Conservation (phyloP, 2,329 filamentous ascomycete species). For the Ilyonectria sp. region DNA sequence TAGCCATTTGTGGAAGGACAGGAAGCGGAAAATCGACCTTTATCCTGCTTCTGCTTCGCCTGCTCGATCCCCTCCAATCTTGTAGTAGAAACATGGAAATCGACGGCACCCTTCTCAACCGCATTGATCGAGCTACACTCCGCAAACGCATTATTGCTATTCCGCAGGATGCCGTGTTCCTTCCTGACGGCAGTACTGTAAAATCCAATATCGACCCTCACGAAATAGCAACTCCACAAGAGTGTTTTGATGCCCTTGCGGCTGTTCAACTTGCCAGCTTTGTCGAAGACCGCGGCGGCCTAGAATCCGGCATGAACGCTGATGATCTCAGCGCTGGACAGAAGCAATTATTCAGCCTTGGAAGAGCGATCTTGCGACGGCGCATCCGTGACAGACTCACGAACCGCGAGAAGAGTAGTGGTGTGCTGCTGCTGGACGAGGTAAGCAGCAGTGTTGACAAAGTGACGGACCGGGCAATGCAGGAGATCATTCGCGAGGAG, state of each 20-base stretch:
- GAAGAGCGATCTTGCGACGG: slow-evolving; percentile 67
- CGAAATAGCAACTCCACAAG: slow-evolving; percentile 46
- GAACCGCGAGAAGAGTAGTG: slow-evolving; percentile 38
- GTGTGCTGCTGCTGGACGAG: slow-evolving; percentile 59
- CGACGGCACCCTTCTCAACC: slow-evolving; percentile 56
- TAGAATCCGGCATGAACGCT: slow-evolving; percentile 58
- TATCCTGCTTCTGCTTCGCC: slow-evolving; percentile 57
- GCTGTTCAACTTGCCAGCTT: slow-evolving; percentile 53
- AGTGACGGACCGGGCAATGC: slow-evolving; percentile 59
- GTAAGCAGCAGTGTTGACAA: slow-evolving; percentile 60
- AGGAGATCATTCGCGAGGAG: slow-evolving; percentile 57
- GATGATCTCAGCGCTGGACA: slow-evolving; percentile 71
- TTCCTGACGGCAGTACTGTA: slow-evolving; percentile 60
- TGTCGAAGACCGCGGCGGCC: slow-evolving; percentile 53
- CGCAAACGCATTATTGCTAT: slow-evolving; percentile 66
- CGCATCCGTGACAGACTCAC: slow-evolving; percentile 38
- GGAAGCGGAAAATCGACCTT: slow-evolving; percentile 62
- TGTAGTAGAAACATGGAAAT: slow-evolving; percentile 55
- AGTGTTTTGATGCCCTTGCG: slow-evolving; percentile 56
- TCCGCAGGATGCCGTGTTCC: slow-evolving; percentile 69
- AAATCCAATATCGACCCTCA: slow-evolving; percentile 61
- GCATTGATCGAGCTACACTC: slow-evolving; percentile 58
- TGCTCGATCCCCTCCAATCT: slow-evolving; percentile 56
- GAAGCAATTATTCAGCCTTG: slow-evolving; percentile 75
- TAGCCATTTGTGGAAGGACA: slow-evolving; percentile 56